Evolutionary conservation across 805 yeast genomes (phyloP), one percentile per base, ranked within the genome.

Genomic region (Metschnikowia noctiluminum): DNA sequence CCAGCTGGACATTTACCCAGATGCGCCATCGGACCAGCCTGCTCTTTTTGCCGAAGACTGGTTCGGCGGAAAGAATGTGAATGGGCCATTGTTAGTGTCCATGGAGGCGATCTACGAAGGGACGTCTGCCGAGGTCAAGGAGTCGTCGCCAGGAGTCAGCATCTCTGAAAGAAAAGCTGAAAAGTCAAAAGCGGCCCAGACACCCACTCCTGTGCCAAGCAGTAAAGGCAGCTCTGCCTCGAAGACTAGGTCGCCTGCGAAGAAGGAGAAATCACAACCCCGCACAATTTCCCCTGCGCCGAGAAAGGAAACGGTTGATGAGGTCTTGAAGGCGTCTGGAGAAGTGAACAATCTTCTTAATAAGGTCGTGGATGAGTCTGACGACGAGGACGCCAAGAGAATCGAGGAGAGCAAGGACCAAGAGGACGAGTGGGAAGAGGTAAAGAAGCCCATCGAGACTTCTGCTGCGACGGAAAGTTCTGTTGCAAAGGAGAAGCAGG

Each of bases 1-100:
- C 75, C 97, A 94, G 68, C 85, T 79, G 39, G 98, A 91, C 59
- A 89, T 94, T 43, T 94, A 85, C 63, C 97, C 97, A 5, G 96
- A 87, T 67, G 87, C 92, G 28, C 94, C 95, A 28, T 82, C 96
- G 4, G 78, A 74, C 37, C 76, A 80, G 59, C 84, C 97, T 4
- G 96, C 97, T 0, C 65, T 89, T 49, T 64, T 84, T 13, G 89
- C 96, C 1, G 80, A 72, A 1, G 96, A 90, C 56, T 94, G 89
- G 85, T 77, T 83, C 48, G 68, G 68, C 16, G 98, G 98, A 34
- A 84, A 89, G 63, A 76, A 77, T 28, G 84, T 84, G n/a, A 81
- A 81, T 51, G 94, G 95, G 9, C 99, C 99, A 14, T 70, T 88
- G 45, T 71, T 92, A 55, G 71, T 89, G 56, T 79, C 84, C 34